Evolutionary conservation across 2,329 filamentous ascomycete genomes (phyloP).

Genomic region (Pezicula carpinea): DNA sequence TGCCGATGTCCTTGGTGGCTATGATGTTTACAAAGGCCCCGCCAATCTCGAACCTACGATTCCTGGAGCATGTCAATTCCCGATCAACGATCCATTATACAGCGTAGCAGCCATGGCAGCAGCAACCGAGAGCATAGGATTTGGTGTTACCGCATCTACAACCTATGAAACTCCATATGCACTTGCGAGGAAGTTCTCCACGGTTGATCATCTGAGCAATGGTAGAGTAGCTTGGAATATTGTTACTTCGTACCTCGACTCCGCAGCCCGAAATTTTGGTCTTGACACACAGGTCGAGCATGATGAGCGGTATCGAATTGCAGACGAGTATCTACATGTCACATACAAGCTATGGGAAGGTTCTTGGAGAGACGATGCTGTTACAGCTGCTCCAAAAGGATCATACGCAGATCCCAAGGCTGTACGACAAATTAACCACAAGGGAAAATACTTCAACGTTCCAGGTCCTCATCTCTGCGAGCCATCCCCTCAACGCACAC

Average conservation of each 20-base stretch:
- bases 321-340: conserved; percentile 58
- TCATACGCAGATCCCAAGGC: conserved; percentile 54
- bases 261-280: conserved; percentile 58
- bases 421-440: conserved; percentile 62
- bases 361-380: conserved; percentile 64
- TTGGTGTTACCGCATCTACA: conserved; percentile 63
- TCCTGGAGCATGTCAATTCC: conserved; percentile 61
- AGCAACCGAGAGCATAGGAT: conserved; percentile 60
- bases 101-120: conserved; percentile 64
- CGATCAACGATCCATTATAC: conserved; percentile 64
- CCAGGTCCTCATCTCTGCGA: conserved; percentile 63
- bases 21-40: conserved; percentile 65
- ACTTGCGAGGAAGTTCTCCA: conserved; percentile 57
- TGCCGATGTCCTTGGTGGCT: conserved; percentile 61
- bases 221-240: conserved; percentile 46
- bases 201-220: conserved; percentile 60
- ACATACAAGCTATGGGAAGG: conserved; percentile 63
- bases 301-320: conserved; percentile 59
- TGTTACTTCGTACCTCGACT: conserved; percentile 62
- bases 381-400: conserved; percentile 52
- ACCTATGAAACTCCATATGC: conserved; percentile 68
- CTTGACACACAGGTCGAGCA: conserved; percentile 52
- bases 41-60: conserved; percentile 55
- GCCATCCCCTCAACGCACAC: conserved; percentile 61
- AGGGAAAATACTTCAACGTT: conserved; percentile 58